A percentile compares a stretch with the other conserved stretches of the same genome.
Evolutionary conservation across 2,329 filamentous ascomycete genomes (phyloP).

Genomic region (Claviceps quebecensis): DNA sequence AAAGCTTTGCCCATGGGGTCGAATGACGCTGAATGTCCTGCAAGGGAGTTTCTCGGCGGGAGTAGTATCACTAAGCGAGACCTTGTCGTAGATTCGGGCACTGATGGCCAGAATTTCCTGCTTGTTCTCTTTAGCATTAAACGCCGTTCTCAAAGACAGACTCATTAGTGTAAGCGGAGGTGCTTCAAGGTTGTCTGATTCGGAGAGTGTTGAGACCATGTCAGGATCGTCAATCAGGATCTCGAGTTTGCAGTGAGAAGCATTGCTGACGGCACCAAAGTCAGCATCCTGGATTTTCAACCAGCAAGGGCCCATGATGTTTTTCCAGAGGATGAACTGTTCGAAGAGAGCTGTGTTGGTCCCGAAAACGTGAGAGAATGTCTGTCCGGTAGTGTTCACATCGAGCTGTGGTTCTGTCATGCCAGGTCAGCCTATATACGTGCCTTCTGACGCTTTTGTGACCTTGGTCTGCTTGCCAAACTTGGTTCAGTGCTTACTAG

Average conservation of each 20-base stretch:
- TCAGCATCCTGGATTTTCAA: slow-evolving; percentile 77
- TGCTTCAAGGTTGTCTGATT: slow-evolving; percentile 67
- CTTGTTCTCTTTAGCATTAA: slow-evolving; percentile 88
- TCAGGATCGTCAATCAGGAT: slow-evolving; percentile 68
- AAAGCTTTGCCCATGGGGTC: slow-evolving; percentile 62
- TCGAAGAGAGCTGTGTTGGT: slow-evolving; percentile 90
- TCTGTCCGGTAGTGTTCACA: slow-evolving; percentile 62
- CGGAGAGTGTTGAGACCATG: slow-evolving; percentile 56
- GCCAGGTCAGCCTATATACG: slow-evolving; percentile 8
- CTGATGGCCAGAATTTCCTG: slow-evolving; percentile 90
- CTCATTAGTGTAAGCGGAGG: slow-evolving; percentile 96
- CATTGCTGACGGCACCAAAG: slow-evolving; percentile 74
- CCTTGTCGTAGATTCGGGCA: slow-evolving; percentile 81
- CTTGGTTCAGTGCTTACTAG: slow-evolving; percentile 32
- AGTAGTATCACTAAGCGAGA: slow-evolving; percentile 76
- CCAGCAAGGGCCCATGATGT: slow-evolving; percentile 98
- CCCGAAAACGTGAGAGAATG: slow-evolving; percentile 88
- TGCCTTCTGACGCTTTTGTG: background rate
- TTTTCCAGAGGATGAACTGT: slow-evolving; percentile 97
- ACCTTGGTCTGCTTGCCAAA: no score
- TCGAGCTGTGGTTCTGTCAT: slow-evolving; percentile 50
- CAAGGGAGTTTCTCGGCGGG: slow-evolving; percentile 79
- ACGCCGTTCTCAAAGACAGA: slow-evolving; percentile 70
- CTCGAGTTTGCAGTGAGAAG: slow-evolving; percentile 95
- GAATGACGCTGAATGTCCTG: slow-evolving; percentile 81